Percentiles rank a stretch among this genome's conserved stretches.
phyloP scores from a whole-genome alignment of 805 yeast species.

The Starmerella asiatica region DNA sequence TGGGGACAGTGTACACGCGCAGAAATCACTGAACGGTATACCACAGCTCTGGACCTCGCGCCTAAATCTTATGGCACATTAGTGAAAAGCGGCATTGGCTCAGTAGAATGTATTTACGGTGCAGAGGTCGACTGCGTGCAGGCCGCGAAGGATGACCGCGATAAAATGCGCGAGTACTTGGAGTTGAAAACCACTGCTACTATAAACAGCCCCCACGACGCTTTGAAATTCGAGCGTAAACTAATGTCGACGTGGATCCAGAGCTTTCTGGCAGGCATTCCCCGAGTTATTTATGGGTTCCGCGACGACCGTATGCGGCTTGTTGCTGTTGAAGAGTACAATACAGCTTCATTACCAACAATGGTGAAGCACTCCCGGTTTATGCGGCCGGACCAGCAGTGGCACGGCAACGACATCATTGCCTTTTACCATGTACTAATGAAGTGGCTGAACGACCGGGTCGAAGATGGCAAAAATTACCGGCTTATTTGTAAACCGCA shows the following conservation, averaged over 20 bases:
- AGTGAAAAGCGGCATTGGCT: slow-evolving; percentile 77
- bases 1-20: slow-evolving; percentile 56
- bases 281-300: slow-evolving; percentile 72
- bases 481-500: slow-evolving; percentile 10
- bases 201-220: slow-evolving; percentile 43
- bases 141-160: slow-evolving; percentile 45
- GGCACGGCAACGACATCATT: slow-evolving; percentile 64
- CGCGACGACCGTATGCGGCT: slow-evolving; percentile 60
- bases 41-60: slow-evolving; percentile 39
- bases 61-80: slow-evolving; percentile 68
- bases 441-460: slow-evolving; percentile 53
- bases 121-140: slow-evolving; percentile 89
- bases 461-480: slow-evolving; percentile 40
- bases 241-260: slow-evolving; percentile 83
- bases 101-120: slow-evolving; percentile 51
- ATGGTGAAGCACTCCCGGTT: slow-evolving; percentile 19
- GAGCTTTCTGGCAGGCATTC: slow-evolving; percentile 75
- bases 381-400: slow-evolving; percentile 21
- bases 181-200: slow-evolving; percentile 66
- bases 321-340: slow-evolving; percentile 56
- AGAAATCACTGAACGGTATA: slow-evolving; percentile 51
- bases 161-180: slow-evolving; percentile 55
- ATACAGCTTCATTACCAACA: slow-evolving; percentile 63
- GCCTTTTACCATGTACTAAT: slow-evolving; percentile 77
- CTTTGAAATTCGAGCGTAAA: slow-evolving; percentile 70